Percentiles rank a stretch among this genome's conserved stretches.
Conservation (phyloP, 768 basidiomycete genomes). For the Tylopilus rubrobrunneus region DNA sequence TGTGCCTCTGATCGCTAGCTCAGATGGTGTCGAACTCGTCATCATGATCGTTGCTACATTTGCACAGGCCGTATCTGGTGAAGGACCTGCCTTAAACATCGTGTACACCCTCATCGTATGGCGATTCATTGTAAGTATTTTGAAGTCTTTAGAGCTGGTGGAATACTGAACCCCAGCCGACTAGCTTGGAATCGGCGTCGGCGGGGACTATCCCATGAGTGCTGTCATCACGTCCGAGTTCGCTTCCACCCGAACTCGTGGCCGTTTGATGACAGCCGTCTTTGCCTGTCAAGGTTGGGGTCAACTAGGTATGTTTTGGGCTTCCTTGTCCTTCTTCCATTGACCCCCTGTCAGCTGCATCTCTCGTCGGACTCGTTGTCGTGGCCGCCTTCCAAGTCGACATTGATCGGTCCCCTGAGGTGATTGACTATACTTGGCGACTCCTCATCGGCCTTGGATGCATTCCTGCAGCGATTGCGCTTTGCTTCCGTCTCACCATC, state of each 20-base stretch:
- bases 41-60: background rate
- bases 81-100: background rate
- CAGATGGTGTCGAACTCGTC: background rate
- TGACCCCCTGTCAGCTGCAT: background rate
- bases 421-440: background rate
- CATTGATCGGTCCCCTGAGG: background rate
- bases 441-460: background rate
- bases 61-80: background rate
- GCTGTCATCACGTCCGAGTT: background rate
- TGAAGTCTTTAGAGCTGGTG: background rate
- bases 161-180: background rate
- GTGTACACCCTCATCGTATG: background rate
- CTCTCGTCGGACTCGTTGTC: background rate
- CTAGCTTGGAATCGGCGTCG: background rate
- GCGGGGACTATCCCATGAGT: background rate
- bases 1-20: background rate
- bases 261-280: background rate
- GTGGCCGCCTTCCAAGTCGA: background rate
- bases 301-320: background rate
- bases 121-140: background rate
- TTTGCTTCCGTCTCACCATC: background rate
- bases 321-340: background rate
- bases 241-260: background rate
- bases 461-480: background rate
- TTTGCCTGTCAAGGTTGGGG: background rate